These are phyloP conservation scores for Solanum aculeatissimum DNA, from an alignment of 305 asterid genomes.

Conservation along the genomic window DNA sequence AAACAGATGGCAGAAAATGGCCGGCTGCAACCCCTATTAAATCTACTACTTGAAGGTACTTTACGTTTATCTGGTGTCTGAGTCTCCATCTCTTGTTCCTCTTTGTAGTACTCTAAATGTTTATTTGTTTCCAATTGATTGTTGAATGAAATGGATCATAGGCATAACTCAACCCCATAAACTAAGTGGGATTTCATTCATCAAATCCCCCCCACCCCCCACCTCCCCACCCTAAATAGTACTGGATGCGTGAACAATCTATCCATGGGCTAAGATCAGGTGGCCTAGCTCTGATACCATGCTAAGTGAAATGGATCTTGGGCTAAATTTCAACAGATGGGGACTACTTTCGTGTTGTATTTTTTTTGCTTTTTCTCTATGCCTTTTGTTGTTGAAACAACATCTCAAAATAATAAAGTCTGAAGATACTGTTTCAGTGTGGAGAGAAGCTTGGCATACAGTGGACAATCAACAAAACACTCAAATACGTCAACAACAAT, in stretches of 20 bases:
- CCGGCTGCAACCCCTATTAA: conserved; percentile 75
- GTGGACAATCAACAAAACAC: not conserved
- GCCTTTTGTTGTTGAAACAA: not conserved
- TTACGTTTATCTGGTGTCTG: not conserved
- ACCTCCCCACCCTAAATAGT: no score
- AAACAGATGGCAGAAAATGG: conserved; percentile 92
- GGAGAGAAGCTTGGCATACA: not conserved
- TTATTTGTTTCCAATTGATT: not conserved
- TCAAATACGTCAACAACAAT: not conserved
- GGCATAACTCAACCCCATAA: not conserved
- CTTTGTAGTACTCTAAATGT: not conserved
- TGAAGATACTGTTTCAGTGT: not conserved
- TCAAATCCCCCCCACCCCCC: no score
- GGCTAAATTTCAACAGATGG: no score
- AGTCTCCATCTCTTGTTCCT: not conserved
- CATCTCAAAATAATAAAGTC: not conserved
- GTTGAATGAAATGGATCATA: not conserved
- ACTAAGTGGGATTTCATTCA: not conserved
- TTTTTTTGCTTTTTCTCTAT: not conserved
- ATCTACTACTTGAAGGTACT: conserved; percentile 75
- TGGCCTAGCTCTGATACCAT: no score
- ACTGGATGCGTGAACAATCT: no score
- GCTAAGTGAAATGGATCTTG: no score
- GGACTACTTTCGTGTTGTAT: no score
- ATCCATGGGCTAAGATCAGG: no score